These are phyloP conservation scores for Pseudoturritis turrita DNA, from an alignment of 345 rosid species.

Conservation along the genomic window DNA sequence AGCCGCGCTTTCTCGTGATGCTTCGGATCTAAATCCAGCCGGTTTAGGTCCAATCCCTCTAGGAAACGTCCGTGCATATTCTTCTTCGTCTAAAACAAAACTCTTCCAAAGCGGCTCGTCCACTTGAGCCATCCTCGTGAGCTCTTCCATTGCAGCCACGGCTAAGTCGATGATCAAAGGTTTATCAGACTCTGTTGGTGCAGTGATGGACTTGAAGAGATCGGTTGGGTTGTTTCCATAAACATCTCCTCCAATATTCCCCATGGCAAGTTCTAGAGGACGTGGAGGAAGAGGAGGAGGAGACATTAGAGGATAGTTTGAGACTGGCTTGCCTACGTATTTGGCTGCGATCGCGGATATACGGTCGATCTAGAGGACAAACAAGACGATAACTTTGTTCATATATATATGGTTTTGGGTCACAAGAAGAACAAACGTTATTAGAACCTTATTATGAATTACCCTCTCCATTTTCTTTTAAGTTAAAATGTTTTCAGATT, in stretches of 20 bases:
- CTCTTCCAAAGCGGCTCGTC: constrained; percentile 73
- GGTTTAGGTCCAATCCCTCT: constrained; percentile 74
- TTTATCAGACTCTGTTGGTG: constrained; percentile 72
- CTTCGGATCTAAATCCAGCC: constrained; percentile 65
- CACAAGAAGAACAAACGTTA: background rate
- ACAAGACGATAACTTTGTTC: background rate
- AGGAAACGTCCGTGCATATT: constrained; percentile 65
- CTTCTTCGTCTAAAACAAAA: constrained; percentile 56
- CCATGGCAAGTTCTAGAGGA: constrained; percentile 65
- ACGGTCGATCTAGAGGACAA: constrained; percentile 60
- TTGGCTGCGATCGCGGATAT: constrained; percentile 91
- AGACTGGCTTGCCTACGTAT: constrained; percentile 89
- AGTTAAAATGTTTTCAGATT: background rate
- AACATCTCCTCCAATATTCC: constrained; percentile 56
- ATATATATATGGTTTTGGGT: background rate
- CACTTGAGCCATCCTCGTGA: constrained; percentile 77
- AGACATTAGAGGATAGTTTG: constrained; percentile 70
- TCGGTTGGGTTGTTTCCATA: constrained; percentile 61
- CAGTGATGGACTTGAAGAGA: constrained; percentile 54
- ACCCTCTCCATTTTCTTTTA: background rate
- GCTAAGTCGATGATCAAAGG: constrained; percentile 82
- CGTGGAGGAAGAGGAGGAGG: constrained; percentile 51
- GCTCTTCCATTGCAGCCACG: constrained; percentile 92
- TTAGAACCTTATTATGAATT: background rate
- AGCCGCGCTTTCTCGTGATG: constrained; percentile 67